phyloP scores from a whole-genome alignment of 495 filamentous ascomycete species.

The Annulohypoxylon maeteangense region DNA sequence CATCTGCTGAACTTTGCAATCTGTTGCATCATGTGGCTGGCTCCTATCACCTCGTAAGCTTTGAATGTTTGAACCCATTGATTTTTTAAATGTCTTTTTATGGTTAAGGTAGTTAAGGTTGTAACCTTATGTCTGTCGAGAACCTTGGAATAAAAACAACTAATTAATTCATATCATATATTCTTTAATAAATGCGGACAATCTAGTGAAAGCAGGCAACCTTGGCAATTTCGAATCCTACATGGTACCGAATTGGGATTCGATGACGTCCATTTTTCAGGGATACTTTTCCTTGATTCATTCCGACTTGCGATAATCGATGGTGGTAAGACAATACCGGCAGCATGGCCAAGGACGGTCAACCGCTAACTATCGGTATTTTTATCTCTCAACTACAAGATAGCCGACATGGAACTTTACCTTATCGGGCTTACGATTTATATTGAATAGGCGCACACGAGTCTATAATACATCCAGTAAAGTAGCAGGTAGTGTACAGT shows the following conservation, averaged over 20 bases:
- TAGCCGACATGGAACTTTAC: neutral
- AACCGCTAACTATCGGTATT: neutral
- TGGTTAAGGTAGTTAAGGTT: neutral
- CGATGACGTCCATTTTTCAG: slow-evolving; percentile 21
- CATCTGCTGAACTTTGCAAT: neutral
- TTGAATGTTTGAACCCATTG: slow-evolving; percentile 22
- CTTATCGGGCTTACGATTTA: slow-evolving; percentile 15
- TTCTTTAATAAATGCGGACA: neutral
- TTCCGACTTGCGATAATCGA: slow-evolving; percentile 8
- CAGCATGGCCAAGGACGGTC: neutral
- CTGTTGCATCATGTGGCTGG: slow-evolving; percentile 4
- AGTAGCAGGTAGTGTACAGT: too few relatives aligned
- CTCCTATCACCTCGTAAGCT: slow-evolving; percentile 15
- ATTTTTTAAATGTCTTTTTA: neutral
- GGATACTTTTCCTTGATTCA: slow-evolving; percentile 18
- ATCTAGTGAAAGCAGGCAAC: neutral
- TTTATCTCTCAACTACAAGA: slow-evolving; percentile 4
- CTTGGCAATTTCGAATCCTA: neutral
- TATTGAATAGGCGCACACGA: neutral
- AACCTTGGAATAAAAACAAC: neutral
- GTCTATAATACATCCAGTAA: neutral
- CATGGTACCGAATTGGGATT: slow-evolving; percentile 1
- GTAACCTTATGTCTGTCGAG: neutral
- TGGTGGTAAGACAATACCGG: slow-evolving; percentile 27
- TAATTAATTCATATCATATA: neutral